Evolutionary conservation across 192 early-diverging fungal genomes (phyloP), one percentile per base, ranked within the genome.

Genomic region (Chytriomyces sp.): DNA sequence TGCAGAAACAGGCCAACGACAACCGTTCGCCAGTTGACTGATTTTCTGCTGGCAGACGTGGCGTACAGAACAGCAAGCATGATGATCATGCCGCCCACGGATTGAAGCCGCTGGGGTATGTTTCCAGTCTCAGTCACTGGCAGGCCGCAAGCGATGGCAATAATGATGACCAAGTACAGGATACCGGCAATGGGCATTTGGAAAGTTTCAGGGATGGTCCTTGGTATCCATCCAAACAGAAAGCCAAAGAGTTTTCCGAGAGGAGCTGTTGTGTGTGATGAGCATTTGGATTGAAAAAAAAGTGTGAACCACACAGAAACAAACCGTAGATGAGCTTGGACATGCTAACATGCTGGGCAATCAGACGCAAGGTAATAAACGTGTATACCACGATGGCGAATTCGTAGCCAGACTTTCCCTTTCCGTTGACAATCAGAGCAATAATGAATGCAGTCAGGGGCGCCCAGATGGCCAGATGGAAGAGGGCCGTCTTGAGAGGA

Each of bases 1-100:
- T 97, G 94, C 67, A 92, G 47, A 43, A 93, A 80, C 28, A 91
- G 77, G 20, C 92, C 93, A 65, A 86, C 81, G 20, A 85, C 72
- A 11, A 95, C 89, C 3, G 93, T 94, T 78, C 87, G 89, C 91
- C 93, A 93, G 72, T 89, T 85, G 64, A 97, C 91, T 24, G 80
- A 72, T 49, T 78, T 84, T 67, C 86, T 89, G 79, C 92, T 84
- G 67, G 77, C 82, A 20, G 94, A 97, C 35, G 86, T 84, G 24
- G 64, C 67, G 26, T 70, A 83, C 28, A 92, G 75, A 5, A 82
- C 10, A 6, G 62, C 50, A 11, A 89, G 47, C 35, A 93, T 89
- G 45, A 93, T 48, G 28, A 87, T 10, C 50, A 95, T 80, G 44
- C 95, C 94, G 70, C 88, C 84, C 61, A 93, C 80, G 28, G 92